Evolutionary conservation across 345 rosid genomes (phyloP).

Genomic region (Luvunga scandens): DNA sequence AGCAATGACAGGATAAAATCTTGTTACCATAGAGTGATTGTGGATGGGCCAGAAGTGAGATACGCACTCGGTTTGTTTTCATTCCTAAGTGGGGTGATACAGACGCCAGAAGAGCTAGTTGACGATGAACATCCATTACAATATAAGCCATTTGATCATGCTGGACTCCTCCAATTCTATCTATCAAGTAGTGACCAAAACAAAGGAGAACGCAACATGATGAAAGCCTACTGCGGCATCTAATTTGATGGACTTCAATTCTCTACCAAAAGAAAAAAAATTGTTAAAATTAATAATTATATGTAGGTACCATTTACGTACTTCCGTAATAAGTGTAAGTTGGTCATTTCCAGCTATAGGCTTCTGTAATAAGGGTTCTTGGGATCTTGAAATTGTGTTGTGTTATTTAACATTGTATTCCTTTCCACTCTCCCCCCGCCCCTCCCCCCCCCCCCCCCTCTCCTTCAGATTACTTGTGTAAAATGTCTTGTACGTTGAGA

Average conservation of each 20-base stretch:
- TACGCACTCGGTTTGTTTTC: conserved; percentile 60
- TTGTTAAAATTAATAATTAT: neutral
- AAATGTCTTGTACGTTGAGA: neutral
- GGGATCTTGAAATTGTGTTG: neutral
- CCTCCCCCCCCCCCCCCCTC: no score
- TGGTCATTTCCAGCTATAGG: neutral
- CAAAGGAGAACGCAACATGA: conserved; percentile 41
- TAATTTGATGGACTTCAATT: neutral
- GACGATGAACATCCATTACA: conserved; percentile 57
- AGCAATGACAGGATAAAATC: conserved; percentile 65
- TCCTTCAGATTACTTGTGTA: neutral
- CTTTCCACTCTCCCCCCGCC: no score
- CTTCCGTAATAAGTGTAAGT: neutral
- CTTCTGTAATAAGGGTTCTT: neutral
- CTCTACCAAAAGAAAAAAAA: neutral
- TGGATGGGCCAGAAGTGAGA: conserved; percentile 44
- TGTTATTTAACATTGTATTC: neutral
- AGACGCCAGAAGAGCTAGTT: conserved; percentile 49
- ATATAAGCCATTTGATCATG: conserved; percentile 59
- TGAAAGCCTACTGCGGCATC: conserved; percentile 55
- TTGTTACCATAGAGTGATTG: conserved; percentile 55
- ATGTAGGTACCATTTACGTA: no score
- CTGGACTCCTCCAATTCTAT: conserved; percentile 46
- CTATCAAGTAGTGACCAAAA: conserved; percentile 19
- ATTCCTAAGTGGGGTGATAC: conserved; percentile 39